Base-by-base conservation (phyloP, 2,329 filamentous ascomycete genomes). In the Colletotrichum liriopes region DNA sequence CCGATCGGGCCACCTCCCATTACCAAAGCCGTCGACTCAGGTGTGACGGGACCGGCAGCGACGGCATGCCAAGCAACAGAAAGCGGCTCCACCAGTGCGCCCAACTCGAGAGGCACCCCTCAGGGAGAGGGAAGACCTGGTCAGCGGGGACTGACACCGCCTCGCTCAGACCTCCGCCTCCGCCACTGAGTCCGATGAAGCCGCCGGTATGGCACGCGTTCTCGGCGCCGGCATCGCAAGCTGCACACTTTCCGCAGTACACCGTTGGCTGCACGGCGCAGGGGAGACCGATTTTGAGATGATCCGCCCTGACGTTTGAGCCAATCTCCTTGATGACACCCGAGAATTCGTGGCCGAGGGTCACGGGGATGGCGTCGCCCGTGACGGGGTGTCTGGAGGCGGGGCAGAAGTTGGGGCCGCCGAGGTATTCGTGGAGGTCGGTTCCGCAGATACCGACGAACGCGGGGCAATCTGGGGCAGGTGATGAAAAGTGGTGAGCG, bases 1-100 rank as follows among this genome's bases (percentile, higher is more conserved):
- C 90, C 91, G 59, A 93, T 92, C 0, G 91, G 90, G 0, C 91
- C 90, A 0, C 88, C 89, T 6, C 91, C 91, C 3, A 91, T 79
- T 8, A 93, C 84, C 26, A 92, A 76, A 1, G 86, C 87, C 0
- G 82, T 83, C 18, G 87, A 83, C 1, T 84, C 85, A 3, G 80
- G 71, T 16, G 83, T 83, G 45, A 76, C 70, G 26, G 69, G 62
- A 6, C 73, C 72, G 12, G 74, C 75, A 37, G 74, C 63, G n/a
- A 79, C 86, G 0, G 89, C 90, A 75, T 93, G 91, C 90, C 90
- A 92, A 11, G 88, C 90, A 0, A 93, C 90, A 0, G 89, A 84
- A 2, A 93, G 81, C 0, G 91, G 91, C 74, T 93, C 91, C 8
- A 92, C 86, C 3, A 93, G 82, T 0, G 91, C 90, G 65, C 81